These are phyloP conservation scores for Alloteropsis semialata DNA, from an alignment of 176 grass and related monocot species.

Conservation along the genomic window DNA sequence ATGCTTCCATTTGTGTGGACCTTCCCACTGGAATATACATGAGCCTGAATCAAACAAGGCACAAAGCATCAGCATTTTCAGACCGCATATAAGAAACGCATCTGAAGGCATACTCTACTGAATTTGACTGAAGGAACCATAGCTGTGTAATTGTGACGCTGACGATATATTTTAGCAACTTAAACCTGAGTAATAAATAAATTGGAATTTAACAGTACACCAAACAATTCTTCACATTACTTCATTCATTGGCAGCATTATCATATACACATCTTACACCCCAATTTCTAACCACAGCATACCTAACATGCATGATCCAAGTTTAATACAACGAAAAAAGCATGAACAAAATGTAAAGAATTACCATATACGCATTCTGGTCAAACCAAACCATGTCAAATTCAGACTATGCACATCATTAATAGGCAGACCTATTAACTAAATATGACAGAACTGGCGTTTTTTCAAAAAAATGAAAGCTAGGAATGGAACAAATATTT, in stretches of 20 bases:
- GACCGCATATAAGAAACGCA: not conserved
- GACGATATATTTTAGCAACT: not conserved
- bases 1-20: constrained; percentile 62
- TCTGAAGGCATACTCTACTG: not conserved
- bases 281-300: not conserved
- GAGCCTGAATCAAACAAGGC: constrained; percentile 69
- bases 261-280: not conserved
- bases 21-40: constrained; percentile 68
- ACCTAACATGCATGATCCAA: not conserved
- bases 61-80: constrained; percentile 24
- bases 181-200: not conserved
- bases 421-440: not conserved
- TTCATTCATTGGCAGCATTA: not conserved
- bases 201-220: not conserved
- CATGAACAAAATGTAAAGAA: not conserved
- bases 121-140: not conserved
- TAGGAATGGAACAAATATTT: not conserved
- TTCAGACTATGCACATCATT: not conserved
- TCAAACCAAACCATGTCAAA: not conserved
- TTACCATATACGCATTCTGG: not conserved
- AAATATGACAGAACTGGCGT: not conserved
- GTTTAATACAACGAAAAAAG: not conserved
- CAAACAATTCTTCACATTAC: not conserved
- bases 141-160: not conserved
- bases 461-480: not conserved